A percentile compares a stretch with the other conserved stretches of the same genome.
Evolutionary conservation across 495 filamentous ascomycete genomes (phyloP).

Genomic region (Eremomyces bilateralis): DNA sequence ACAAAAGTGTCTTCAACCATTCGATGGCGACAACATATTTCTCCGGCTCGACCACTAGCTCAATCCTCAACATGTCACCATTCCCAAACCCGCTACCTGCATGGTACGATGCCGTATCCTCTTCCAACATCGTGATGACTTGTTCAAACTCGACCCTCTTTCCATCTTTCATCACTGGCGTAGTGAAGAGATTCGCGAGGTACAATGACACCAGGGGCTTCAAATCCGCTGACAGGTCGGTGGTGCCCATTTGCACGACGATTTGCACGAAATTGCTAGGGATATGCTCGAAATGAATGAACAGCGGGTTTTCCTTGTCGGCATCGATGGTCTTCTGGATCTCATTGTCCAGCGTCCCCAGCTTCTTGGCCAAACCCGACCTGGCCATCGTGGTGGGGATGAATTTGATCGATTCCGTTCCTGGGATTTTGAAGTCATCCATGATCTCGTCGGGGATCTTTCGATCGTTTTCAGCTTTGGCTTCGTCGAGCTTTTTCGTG

Average conservation of each 20-base stretch:
- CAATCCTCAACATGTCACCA: slow-evolving; percentile 56
- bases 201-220: slow-evolving; percentile 72
- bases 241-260: slow-evolving; percentile 57
- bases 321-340: slow-evolving; percentile 67
- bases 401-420: slow-evolving; percentile 76
- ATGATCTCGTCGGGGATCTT: slow-evolving; percentile 56
- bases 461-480: slow-evolving; percentile 63
- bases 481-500: slow-evolving; percentile 50
- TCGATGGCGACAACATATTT: slow-evolving; percentile 66
- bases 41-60: slow-evolving; percentile 67
- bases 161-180: slow-evolving; percentile 60
- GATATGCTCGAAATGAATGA: slow-evolving; percentile 93
- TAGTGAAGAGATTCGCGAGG: slow-evolving; percentile 81
- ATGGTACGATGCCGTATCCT: slow-evolving; percentile 66
- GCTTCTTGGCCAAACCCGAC: slow-evolving; percentile 52
- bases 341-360: slow-evolving; percentile 40
- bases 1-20: slow-evolving; percentile 73
- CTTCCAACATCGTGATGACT: slow-evolving; percentile 71
- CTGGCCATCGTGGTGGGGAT: slow-evolving; percentile 72
- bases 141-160: slow-evolving; percentile 70
- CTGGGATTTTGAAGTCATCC: slow-evolving; percentile 61
- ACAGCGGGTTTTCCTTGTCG: slow-evolving; percentile 40
- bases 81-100: slow-evolving; percentile 44
- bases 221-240: slow-evolving; percentile 46
- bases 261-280: slow-evolving; percentile 76